A percentile compares a stretch with the other conserved stretches of the same genome.
phyloP scores from a whole-genome alignment of 2,329 filamentous ascomycete species.

The Penicillium capsulatum region DNA sequence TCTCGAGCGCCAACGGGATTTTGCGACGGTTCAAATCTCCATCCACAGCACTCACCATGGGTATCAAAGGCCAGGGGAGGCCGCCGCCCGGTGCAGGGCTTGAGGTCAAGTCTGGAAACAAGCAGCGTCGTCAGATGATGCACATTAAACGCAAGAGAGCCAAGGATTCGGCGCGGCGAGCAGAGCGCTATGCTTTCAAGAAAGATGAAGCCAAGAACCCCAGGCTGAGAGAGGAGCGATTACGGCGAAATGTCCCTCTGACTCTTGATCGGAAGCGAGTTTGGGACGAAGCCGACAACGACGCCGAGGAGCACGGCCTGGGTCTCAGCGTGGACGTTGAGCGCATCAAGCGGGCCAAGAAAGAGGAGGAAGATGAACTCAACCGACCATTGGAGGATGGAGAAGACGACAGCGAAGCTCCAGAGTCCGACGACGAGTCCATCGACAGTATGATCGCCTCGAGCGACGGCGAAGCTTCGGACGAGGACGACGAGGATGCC shows the following conservation, averaged over 20 bases:
- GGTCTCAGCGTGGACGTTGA: conserved; percentile 48
- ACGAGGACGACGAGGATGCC: conserved; percentile 46
- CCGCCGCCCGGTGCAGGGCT: conserved; percentile 45
- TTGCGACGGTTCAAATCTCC: conserved; percentile 3
- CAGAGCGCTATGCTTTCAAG: conserved; percentile 71
- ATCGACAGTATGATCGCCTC: conserved; percentile 71
- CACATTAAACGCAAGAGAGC: conserved; percentile 76
- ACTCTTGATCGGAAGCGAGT: conserved; percentile 85
- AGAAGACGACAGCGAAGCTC: conserved; percentile 42
- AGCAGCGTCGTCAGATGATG: conserved; percentile 70
- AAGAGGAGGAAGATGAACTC: conserved; percentile 44
- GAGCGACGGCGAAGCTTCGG: conserved; percentile 50
- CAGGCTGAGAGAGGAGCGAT: conserved; percentile 64
- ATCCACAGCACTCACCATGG: conserved; percentile 40
- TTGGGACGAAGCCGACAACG: conserved; percentile 71
- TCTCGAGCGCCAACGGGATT: conserved; percentile 16
- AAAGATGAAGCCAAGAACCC: conserved; percentile 84
- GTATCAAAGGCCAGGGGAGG: conserved; percentile 42
- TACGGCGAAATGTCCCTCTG: conserved; percentile 71
- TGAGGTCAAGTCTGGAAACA: conserved; percentile 63
- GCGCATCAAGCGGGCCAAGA: conserved; percentile 46
- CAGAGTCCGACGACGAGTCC: conserved; percentile 53
- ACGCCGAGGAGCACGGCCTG: conserved; percentile 43
- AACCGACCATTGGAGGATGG: conserved; percentile 40
- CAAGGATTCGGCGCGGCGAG: conserved; percentile 68